Conservation (phyloP, 2,329 filamentous ascomycete species). For the Calonectria naviculata region DNA sequence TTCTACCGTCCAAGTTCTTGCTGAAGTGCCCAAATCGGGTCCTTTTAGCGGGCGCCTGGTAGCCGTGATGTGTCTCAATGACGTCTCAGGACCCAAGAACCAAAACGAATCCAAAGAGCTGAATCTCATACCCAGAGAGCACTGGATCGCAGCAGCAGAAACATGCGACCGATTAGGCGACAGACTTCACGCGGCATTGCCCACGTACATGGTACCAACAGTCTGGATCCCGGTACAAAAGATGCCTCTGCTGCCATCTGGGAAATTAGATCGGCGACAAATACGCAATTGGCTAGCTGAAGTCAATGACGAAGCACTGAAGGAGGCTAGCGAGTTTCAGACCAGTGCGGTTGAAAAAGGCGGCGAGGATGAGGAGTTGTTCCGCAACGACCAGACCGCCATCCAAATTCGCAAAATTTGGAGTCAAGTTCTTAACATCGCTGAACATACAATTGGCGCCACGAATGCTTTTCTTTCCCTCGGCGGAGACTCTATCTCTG, state of each 20-base stretch:
- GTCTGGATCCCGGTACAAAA: neutral
- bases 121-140: neutral
- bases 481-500: conserved; percentile 15
- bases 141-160: neutral
- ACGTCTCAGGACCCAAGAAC: neutral
- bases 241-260: neutral
- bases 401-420: conserved; percentile 48
- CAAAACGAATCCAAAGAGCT: neutral
- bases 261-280: conserved; percentile 17
- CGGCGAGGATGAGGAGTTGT: neutral
- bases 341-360: conserved; percentile 18
- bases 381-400: neutral
- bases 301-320: neutral
- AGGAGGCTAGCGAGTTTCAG: neutral
- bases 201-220: neutral
- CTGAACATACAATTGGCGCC: conserved; percentile 17
- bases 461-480: conserved; percentile 55
- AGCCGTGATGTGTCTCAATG: neutral
- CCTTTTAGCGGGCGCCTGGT: neutral
- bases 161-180: neutral
- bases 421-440: conserved; percentile 48
- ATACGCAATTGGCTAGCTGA: neutral
- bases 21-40: conserved; percentile 7
- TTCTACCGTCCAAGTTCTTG: neutral
- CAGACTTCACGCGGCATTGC: neutral